phyloP scores from a whole-genome alignment of 192 early-diverging fungal genomes.

The Linnemannia zychae region DNA sequence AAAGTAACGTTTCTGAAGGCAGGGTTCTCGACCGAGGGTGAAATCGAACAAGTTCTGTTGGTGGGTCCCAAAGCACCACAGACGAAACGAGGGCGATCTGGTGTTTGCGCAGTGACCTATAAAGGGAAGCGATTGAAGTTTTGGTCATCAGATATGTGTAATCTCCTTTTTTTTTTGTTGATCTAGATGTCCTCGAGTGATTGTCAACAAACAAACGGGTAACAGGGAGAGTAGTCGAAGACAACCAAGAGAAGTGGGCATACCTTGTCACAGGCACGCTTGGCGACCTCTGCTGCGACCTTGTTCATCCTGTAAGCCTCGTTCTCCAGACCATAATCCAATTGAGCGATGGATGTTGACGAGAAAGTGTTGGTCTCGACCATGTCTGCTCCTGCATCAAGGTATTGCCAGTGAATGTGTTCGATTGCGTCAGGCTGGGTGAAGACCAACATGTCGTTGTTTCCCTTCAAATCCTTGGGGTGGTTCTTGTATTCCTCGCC shows the following conservation, averaged over 20 bases:
- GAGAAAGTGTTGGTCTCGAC: constrained; percentile 99
- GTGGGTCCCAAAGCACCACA: constrained; percentile 92
- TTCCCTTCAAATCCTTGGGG: constrained; percentile 90
- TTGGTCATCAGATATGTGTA: not conserved
- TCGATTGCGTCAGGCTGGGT: constrained; percentile 93
- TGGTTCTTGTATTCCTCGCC: constrained; percentile 87
- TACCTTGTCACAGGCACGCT: constrained; percentile 84
- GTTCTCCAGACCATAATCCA: constrained; percentile 90
- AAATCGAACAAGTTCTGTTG: constrained; percentile 96
- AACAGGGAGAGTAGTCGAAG: not conserved
- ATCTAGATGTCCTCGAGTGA: not conserved
- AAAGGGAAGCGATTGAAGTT: not conserved
- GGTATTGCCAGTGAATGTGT: constrained; percentile 90
- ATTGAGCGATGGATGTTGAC: constrained; percentile 91
- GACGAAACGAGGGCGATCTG: constrained; percentile 91
- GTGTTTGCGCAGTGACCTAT: constrained; percentile 76
- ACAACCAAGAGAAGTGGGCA: not conserved
- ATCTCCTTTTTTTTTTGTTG: not conserved
- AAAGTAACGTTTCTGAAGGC: constrained; percentile 95
- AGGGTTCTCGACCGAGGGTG: constrained; percentile 96
- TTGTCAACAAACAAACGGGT: not conserved
- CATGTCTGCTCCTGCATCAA: constrained; percentile 93
- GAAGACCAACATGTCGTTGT: constrained; percentile 95
- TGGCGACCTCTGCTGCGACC: constrained; percentile 88
- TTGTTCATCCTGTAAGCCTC: constrained; percentile 94